Evolutionary conservation across 805 yeast genomes (phyloP), one percentile per base, ranked within the genome.

Genomic region (Cyberlindnera bimundalis): DNA sequence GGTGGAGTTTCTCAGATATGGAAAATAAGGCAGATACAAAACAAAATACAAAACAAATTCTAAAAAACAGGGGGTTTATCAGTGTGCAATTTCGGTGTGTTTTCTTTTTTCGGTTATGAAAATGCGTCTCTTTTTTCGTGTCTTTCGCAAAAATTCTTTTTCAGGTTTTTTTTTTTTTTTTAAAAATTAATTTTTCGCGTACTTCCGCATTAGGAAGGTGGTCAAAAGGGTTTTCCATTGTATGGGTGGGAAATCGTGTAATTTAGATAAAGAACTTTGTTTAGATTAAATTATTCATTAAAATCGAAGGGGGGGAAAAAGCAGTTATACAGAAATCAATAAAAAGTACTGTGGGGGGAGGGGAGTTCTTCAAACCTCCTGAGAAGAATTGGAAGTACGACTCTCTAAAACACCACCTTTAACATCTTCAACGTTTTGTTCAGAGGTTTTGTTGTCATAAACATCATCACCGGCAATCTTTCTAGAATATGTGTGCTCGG

Each of bases 401-500:
- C 33, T 15, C 29, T 40, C 45, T 33, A 48, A 33, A 16, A 46
- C 41, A 14, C 46, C 50, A 7, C 40, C 44, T 36, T 46, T 39
- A 10, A 36, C 23, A 15, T 47, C 40, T 35, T 48, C 48, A 28
- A 42, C 30, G 29, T 34, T 43, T 24, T 35, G 31, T 27, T 39
- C 48, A 11, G 37, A 26, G 10, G 47, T 37, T 41, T 46, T 46
- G 33, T 15, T 34, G 40, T 43, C 43, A 30, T 23, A 46, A n/a
- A 37, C 45, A 1, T 39, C 45, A 23, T 43, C 51, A 39, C 45
- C 57, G 25, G 50, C 48, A 17, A 47, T 42, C 14, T 37, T 46
- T 33, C 58, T 52, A 46, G 64, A 58, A 60, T 52, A 58, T 20
- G 58, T 62, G 50, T 61, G 65, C 35, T 52, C 62, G 38, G 59